phyloP scores from a whole-genome alignment of 495 filamentous ascomycete genomes.

The Pseudevernia furfuracea region DNA sequence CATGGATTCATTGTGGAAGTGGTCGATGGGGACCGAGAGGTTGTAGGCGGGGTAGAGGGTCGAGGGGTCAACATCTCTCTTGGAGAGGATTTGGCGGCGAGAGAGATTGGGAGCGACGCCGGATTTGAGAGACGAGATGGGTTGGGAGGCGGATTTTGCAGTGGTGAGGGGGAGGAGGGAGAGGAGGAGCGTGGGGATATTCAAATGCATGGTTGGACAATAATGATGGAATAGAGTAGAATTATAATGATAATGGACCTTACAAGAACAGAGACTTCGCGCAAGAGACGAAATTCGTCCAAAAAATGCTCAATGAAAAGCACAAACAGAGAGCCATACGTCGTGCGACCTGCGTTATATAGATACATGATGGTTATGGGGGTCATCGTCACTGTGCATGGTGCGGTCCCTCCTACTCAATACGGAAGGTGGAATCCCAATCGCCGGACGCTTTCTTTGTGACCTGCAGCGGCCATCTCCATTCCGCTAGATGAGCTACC shows the following conservation, averaged over 20 bases:
- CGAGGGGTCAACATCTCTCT: slow-evolving; percentile 33
- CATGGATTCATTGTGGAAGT: slow-evolving; percentile 62
- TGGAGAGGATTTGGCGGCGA: not conserved
- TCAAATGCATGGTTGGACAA: not conserved
- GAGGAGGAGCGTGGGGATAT: not conserved
- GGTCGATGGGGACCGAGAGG: slow-evolving; percentile 61
- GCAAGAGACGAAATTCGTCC: not conserved
- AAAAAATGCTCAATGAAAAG: not conserved
- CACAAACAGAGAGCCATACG: not conserved
- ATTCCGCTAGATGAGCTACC: not conserved
- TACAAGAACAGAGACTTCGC: not conserved
- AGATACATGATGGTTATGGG: not conserved
- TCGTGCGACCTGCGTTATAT: not conserved
- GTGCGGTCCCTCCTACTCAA: not conserved
- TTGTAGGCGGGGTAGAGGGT: slow-evolving; percentile 51
- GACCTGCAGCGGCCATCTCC: not conserved
- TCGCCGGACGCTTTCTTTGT: not conserved
- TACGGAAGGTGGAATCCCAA: not conserved
- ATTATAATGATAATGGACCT: not conserved
- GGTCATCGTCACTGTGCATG: not conserved
- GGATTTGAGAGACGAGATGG: not conserved
- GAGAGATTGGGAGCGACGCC: not conserved
- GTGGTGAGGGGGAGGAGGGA: not conserved
- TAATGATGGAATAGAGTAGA: not conserved
- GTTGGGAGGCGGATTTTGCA: not conserved